Conservation (phyloP, 2,329 filamentous ascomycete genomes). For the Neonectria hederae region DNA sequence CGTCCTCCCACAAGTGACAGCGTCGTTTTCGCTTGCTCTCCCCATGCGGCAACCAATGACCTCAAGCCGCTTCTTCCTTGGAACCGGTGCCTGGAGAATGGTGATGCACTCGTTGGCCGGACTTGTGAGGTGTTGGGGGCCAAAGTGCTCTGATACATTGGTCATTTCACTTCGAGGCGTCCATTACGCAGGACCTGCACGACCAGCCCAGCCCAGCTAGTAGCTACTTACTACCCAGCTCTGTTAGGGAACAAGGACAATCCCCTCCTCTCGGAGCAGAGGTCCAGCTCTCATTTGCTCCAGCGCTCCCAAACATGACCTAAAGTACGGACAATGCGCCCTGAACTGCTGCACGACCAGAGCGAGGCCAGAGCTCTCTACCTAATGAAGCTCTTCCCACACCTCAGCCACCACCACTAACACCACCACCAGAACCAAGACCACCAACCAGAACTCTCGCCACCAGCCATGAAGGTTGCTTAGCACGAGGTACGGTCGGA, state of each 20-base stretch:
- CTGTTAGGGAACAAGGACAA: background rate
- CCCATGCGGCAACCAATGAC: constrained; percentile 9
- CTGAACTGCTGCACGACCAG: constrained; percentile 11
- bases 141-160: constrained; percentile 8
- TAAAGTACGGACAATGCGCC: constrained; percentile 5
- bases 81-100: constrained; percentile 22
- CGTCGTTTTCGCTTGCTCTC: constrained; percentile 12
- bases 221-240: background rate
- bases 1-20: constrained; percentile 13
- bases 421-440: constrained; percentile 22
- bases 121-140: constrained; percentile 13
- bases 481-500: constrained; percentile 25
- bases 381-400: constrained; percentile 14
- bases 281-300: constrained; percentile 11
- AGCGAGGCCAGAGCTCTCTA: constrained; percentile 11
- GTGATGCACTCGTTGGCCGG: constrained; percentile 14
- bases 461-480: constrained; percentile 29
- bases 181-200: constrained; percentile 8
- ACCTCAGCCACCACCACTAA: constrained; percentile 16
- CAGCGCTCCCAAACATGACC: constrained; percentile 9
- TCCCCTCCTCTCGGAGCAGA: background rate
- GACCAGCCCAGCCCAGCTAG: constrained; percentile 3
- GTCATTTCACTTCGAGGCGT: constrained; percentile 3
- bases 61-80: background rate
- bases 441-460: constrained; percentile 26